A percentile compares a stretch with the other conserved stretches of the same genome.
Conservation (phyloP, 495 filamentous ascomycete species). For the Podospora comata region DNA sequence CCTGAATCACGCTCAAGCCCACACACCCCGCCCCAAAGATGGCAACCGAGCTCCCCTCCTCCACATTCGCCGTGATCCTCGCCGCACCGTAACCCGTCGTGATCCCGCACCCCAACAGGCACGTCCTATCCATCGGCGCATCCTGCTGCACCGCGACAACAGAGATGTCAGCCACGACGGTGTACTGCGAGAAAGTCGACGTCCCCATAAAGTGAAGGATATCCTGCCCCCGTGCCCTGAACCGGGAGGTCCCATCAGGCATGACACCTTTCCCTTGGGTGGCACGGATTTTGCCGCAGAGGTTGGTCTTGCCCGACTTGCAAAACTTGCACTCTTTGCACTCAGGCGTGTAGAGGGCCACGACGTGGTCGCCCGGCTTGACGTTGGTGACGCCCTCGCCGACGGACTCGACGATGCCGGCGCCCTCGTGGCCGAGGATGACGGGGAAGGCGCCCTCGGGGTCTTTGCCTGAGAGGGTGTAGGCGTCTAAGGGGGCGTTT, state of each 20-base stretch:
- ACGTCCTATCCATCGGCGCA: slow-evolving; percentile 94
- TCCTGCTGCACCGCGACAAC: slow-evolving; percentile 88
- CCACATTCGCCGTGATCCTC: slow-evolving; percentile 83
- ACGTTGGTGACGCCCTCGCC: slow-evolving; percentile 94
- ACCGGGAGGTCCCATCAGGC: slow-evolving; percentile 95
- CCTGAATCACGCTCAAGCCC: slow-evolving; percentile 90
- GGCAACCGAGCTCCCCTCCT: slow-evolving; percentile 85
- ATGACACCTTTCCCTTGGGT: slow-evolving; percentile 95
- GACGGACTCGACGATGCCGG: slow-evolving; percentile 93
- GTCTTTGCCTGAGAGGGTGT: slow-evolving; percentile 96
- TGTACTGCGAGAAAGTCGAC: slow-evolving; percentile 97
- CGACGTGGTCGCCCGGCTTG: slow-evolving; percentile 87
- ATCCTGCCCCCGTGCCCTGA: slow-evolving; percentile 88
- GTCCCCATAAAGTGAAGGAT: slow-evolving; percentile 99
- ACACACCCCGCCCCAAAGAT: slow-evolving; percentile 96
- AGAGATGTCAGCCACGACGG: slow-evolving; percentile 96
- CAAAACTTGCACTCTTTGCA: slow-evolving; percentile 99
- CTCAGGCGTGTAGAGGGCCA: slow-evolving; percentile 97
- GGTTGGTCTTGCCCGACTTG: slow-evolving; percentile 98
- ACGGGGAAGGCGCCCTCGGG: slow-evolving; percentile 98
- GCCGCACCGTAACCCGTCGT: slow-evolving; percentile 98
- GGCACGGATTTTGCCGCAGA: slow-evolving; percentile 97
- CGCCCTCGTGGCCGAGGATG: slow-evolving; percentile 93
- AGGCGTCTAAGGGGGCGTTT: slow-evolving; percentile 66
- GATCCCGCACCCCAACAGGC: slow-evolving; percentile 94